phyloP scores from a whole-genome alignment of 371 early-diverging fungal genomes.

The Sporodiniella umbellata region DNA sequence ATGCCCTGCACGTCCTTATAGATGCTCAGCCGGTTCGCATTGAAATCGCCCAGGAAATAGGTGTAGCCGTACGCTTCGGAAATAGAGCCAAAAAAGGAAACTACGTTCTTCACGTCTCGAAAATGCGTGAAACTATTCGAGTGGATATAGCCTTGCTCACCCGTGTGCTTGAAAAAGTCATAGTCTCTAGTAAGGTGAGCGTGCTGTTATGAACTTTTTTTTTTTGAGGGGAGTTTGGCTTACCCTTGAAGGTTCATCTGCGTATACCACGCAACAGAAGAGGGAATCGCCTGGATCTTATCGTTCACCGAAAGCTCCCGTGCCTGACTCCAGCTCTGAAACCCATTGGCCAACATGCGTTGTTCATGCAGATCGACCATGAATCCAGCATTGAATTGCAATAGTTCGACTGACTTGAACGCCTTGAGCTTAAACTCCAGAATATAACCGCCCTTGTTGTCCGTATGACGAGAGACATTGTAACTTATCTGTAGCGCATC shows the following conservation, averaged over 20 bases:
- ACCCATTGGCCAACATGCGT: conserved; percentile 53
- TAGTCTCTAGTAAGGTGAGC: conserved; percentile 42
- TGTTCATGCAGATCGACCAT: conserved; percentile 27
- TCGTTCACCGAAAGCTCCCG: conserved; percentile 28
- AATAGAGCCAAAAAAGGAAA: conserved; percentile 50
- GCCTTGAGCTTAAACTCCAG: conserved; percentile 21
- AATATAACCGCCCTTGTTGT: conserved; percentile 18
- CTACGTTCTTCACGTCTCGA: conserved; percentile 37
- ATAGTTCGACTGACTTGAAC: conserved; percentile 20
- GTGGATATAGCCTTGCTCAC: conserved; percentile 50
- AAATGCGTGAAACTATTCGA: conserved; percentile 55
- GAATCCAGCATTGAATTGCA: conserved; percentile 32
- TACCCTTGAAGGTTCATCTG: conserved; percentile 50
- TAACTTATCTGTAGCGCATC: conserved; percentile 15
- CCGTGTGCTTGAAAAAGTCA: conserved; percentile 50
- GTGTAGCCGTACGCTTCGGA: conserved; percentile 54
- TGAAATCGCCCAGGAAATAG: conserved; percentile 51
- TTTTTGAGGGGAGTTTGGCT: conserved; percentile 1
- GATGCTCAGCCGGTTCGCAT: conserved; percentile 34
- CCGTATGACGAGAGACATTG: conserved; percentile 8
- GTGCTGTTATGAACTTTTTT: neutral
- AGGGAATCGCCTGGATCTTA: conserved; percentile 35
- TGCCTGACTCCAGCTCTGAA: conserved; percentile 58
- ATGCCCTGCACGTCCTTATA: conserved; percentile 49
- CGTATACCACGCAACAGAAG: conserved; percentile 35